Evolutionary conservation across 768 basidiomycete genomes (phyloP).

Genomic region (Russula emetica): DNA sequence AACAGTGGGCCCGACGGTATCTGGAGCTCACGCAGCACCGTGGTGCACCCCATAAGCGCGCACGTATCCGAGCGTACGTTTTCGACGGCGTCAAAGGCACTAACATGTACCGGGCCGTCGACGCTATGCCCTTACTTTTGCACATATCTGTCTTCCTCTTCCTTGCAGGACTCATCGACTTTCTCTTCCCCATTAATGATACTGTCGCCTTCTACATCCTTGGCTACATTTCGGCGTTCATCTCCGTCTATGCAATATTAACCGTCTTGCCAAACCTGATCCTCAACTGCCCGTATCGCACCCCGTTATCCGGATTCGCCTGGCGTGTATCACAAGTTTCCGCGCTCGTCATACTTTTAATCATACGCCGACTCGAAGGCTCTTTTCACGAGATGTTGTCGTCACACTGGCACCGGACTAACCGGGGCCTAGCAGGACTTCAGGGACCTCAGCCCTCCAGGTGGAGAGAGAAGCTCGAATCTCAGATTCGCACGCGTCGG

Average conservation of each 20-base stretch:
- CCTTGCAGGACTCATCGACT: conserved; percentile 12
- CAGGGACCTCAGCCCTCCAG: neutral
- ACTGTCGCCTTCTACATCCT: neutral
- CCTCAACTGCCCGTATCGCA: conserved; percentile 10
- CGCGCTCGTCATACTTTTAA: neutral
- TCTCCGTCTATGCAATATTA: neutral
- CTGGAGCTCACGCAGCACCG: neutral
- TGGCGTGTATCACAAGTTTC: neutral
- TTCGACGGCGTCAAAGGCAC: neutral
- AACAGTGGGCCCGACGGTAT: conserved; percentile 4
- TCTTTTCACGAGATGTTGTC: neutral
- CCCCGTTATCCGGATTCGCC: conserved; percentile 2
- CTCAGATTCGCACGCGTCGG: neutral
- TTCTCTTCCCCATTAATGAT: neutral
- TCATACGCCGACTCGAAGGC: neutral
- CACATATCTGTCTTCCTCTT: conserved; percentile 9
- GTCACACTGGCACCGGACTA: neutral
- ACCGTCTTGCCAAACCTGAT: conserved; percentile 1
- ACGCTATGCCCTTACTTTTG: neutral
- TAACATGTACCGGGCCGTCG: neutral
- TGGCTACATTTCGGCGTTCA: neutral
- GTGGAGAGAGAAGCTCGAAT: conserved; percentile 1
- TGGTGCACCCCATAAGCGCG: neutral
- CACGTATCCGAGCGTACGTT: neutral
- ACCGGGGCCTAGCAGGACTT: neutral